Evolutionary conservation across 371 early-diverging fungal species (phyloP).

Genomic region (Lichtheimia ramosa): DNA sequence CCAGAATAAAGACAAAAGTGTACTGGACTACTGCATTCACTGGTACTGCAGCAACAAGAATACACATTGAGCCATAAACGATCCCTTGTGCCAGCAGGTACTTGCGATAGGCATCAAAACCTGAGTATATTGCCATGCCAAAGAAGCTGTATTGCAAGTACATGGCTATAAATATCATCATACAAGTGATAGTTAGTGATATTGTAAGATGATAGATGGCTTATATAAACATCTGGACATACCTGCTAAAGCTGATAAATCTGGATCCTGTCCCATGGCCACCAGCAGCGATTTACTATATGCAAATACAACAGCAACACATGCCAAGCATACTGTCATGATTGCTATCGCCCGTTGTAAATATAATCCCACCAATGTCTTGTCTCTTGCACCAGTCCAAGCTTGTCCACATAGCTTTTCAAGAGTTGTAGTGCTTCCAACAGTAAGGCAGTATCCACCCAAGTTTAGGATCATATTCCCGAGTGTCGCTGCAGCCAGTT

Average conservation of each 20-base stretch:
- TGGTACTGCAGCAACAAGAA: background rate
- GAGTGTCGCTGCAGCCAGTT: constrained; percentile 10
- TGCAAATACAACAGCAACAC: constrained; percentile 78
- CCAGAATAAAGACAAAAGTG: background rate
- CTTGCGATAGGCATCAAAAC: constrained; percentile 9
- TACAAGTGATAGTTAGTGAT: background rate
- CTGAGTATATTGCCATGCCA: background rate
- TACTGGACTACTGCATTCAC: constrained; percentile 3
- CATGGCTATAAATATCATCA: background rate
- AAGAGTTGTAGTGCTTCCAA: constrained; percentile 64
- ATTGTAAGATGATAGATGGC: background rate
- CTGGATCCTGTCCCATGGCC: constrained; percentile 6
- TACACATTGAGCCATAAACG: background rate
- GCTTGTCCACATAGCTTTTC: constrained; percentile 89
- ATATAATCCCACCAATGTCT: constrained; percentile 74
- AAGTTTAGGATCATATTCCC: constrained; percentile 9
- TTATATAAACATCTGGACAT: background rate
- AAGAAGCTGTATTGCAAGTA: background rate
- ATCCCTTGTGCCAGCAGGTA: constrained; percentile 2
- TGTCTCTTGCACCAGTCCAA: constrained; percentile 73
- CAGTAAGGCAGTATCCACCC: background rate
- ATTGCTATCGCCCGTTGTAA: constrained; percentile 81
- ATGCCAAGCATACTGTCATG: constrained; percentile 60
- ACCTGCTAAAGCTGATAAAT: constrained; percentile 5
- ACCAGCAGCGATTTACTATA: background rate